Evolutionary conservation across 495 filamentous ascomycete genomes (phyloP).

Genomic region (Lepidopterella palustris): DNA sequence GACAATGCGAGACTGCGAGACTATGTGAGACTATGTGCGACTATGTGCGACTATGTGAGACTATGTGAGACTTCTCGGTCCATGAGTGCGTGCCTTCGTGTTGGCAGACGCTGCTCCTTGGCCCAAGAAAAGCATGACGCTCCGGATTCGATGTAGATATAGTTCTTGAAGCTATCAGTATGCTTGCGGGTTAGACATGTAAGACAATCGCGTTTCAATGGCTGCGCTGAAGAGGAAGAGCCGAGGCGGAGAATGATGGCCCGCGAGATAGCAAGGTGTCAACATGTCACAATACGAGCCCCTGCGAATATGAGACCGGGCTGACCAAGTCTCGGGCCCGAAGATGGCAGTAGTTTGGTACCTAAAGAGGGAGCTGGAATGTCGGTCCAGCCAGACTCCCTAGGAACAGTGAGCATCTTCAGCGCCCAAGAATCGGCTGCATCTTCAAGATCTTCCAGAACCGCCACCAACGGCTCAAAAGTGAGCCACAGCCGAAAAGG

Average conservation of each 20-base stretch:
- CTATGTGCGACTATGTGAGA: too few relatives aligned
- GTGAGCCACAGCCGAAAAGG: slow-evolving; percentile 4
- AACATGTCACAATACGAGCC: not conserved
- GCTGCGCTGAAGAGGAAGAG: not conserved
- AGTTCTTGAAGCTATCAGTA: too few relatives aligned
- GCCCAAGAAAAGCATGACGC: too few relatives aligned
- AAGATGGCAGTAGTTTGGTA: not conserved
- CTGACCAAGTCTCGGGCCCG: not conserved
- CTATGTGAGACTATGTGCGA: too few relatives aligned
- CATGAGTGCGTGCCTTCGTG: too few relatives aligned
- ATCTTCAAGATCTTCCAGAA: slow-evolving; percentile 19
- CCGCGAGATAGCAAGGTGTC: not conserved
- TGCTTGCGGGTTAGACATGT: too few relatives aligned
- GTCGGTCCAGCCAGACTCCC: not conserved
- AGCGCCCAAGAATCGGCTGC: not conserved
- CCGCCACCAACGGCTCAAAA: slow-evolving; percentile 8
- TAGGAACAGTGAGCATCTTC: not conserved
- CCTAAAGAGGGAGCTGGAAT: slow-evolving; percentile 1
- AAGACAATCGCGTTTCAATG: too few relatives aligned
- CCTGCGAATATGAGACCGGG: not conserved
- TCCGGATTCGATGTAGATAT: too few relatives aligned
- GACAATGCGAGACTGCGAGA: too few relatives aligned
- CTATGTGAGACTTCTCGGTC: too few relatives aligned
- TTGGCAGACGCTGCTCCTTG: too few relatives aligned
- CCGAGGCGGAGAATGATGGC: not conserved